Percentiles rank a stretch among this genome's conserved stretches.
Evolutionary conservation across 2,329 filamentous ascomycete species (phyloP).

Genomic region (Coniochaeta hoffmannii): DNA sequence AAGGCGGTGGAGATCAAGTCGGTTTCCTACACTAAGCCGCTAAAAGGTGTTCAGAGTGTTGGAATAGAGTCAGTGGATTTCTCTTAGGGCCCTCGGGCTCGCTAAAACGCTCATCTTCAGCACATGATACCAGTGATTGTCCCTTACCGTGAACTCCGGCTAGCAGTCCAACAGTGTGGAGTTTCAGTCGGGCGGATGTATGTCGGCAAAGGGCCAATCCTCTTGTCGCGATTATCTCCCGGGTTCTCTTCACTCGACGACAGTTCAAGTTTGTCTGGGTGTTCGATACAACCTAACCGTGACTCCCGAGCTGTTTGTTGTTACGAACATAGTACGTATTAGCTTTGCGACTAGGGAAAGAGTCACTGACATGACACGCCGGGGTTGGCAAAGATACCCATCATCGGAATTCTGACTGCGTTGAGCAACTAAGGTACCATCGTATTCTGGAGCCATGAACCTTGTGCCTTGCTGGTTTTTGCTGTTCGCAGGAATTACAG

Average conservation of each 20-base stretch:
- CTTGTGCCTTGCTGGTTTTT: too few species aligned
- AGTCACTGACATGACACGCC: too few species aligned
- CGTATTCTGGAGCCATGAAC: too few species aligned
- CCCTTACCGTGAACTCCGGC: background rate
- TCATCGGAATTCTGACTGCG: too few species aligned
- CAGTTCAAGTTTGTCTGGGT: too few species aligned
- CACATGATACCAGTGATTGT: background rate
- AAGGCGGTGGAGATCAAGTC: conserved; percentile 2
- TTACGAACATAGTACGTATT: too few species aligned
- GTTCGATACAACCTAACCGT: too few species aligned
- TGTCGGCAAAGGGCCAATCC: background rate
- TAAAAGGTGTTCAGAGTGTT: background rate
- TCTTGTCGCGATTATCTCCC: background rate
- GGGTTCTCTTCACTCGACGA: background rate
- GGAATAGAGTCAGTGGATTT: background rate
- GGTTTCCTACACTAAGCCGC: background rate
- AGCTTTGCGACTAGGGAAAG: too few species aligned
- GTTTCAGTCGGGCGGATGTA: background rate
- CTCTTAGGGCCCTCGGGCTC: background rate
- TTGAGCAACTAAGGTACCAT: too few species aligned
- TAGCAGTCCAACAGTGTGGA: background rate
- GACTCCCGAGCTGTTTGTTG: too few species aligned
- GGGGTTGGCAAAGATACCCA: too few species aligned
- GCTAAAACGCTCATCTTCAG: background rate
- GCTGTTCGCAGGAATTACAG: too few species aligned